Evolutionary conservation across 73 alveolate species (phyloP).

Genomic region (Paramecium tetraurelia): DNA sequence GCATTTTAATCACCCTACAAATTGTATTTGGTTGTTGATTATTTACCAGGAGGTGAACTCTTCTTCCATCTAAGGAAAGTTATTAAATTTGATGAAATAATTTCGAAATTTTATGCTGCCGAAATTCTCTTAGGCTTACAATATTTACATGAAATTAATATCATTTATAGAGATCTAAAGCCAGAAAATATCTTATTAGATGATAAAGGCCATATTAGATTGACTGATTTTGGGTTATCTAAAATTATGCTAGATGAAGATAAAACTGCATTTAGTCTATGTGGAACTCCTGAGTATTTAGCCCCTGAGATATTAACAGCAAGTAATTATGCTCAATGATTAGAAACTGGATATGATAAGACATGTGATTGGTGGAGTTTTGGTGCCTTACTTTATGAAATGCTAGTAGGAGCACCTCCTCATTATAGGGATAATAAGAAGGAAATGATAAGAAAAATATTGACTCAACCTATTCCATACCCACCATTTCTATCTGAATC

Average conservation of each 20-base stretch:
- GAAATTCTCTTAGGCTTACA: slow-evolving; percentile 82
- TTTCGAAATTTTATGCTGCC: slow-evolving; percentile 80
- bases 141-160: slow-evolving; percentile 74
- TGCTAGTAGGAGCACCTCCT: slow-evolving; percentile 65
- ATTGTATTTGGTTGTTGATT: slow-evolving; percentile 84
- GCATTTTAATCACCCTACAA: slow-evolving; percentile 86
- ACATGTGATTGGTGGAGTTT: slow-evolving; percentile 68
- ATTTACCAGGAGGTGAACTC: slow-evolving; percentile 85
- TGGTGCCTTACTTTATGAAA: slow-evolving; percentile 61
- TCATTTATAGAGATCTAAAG: slow-evolving; percentile 84
- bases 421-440: slow-evolving; percentile 49
- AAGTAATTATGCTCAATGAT: background rate
- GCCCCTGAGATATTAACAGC: slow-evolving; percentile 76
- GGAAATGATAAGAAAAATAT: slow-evolving; percentile 55
- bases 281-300: slow-evolving; percentile 81
- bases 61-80: slow-evolving; percentile 76
- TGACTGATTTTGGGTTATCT: slow-evolving; percentile 90
- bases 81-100: slow-evolving; percentile 73
- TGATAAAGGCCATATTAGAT: slow-evolving; percentile 81
- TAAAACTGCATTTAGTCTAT: slow-evolving; percentile 63
- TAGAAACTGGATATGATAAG: slow-evolving; percentile 63
- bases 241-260: slow-evolving; percentile 63
- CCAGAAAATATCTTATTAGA: slow-evolving; percentile 89
- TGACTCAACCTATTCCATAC: slow-evolving; percentile 43
- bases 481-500: slow-evolving; percentile 31